phyloP scores from a whole-genome alignment of 2,329 filamentous ascomycete genomes.

The Penicillium frequentans region DNA sequence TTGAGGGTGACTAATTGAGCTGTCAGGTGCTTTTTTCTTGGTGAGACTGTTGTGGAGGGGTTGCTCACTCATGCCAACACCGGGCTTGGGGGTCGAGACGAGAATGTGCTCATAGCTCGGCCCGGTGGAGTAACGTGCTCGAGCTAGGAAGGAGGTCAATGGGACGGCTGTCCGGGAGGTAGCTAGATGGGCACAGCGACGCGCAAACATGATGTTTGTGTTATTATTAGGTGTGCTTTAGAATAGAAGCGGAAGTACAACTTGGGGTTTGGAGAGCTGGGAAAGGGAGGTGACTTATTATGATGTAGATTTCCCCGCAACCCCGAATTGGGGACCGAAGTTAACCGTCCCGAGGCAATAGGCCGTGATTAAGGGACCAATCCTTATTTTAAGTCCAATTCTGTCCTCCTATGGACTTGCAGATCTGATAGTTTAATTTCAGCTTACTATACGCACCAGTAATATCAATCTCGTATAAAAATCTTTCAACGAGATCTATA shows the following conservation, averaged over 20 bases:
- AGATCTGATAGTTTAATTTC: neutral
- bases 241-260: neutral
- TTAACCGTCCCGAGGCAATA: slow-evolving; percentile 25
- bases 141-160: slow-evolving; percentile 37
- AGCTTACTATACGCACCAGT: neutral
- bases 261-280: neutral
- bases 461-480: neutral
- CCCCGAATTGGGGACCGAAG: slow-evolving; percentile 23
- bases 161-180: slow-evolving; percentile 53
- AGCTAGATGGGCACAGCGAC: slow-evolving; percentile 60
- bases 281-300: slow-evolving; percentile 4
- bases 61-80: slow-evolving; percentile 78
- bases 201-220: slow-evolving; percentile 35
- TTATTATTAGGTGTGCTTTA: neutral
- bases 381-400: neutral
- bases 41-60: neutral
- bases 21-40: neutral
- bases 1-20: slow-evolving; percentile 69
- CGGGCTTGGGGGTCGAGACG: slow-evolving; percentile 78
- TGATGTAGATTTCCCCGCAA: slow-evolving; percentile 23
- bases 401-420: too few relatives aligned
- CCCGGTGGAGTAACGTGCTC: slow-evolving; percentile 44
- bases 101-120: slow-evolving; percentile 76
- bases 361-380: neutral
- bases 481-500: neutral